A percentile compares a stretch with the other conserved stretches of the same genome.
Conservation (phyloP, 306 rosid genomes). For the Cicer yamashitae region DNA sequence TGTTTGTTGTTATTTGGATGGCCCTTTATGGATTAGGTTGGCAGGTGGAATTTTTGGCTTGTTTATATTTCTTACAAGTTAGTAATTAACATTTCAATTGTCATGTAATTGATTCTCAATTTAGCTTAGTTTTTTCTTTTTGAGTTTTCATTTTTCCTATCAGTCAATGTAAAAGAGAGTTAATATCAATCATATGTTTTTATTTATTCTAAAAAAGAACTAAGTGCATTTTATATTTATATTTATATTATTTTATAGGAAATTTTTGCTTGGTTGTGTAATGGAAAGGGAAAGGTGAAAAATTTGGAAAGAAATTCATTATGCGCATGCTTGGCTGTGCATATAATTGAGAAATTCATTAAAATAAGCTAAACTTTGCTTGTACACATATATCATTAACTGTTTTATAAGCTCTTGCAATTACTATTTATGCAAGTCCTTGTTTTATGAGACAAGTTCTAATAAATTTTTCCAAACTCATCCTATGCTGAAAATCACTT, state of each 20-base stretch:
- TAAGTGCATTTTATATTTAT: not conserved
- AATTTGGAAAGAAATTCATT: conserved; percentile 1
- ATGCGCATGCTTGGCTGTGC: not conserved
- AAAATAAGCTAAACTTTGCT: not conserved
- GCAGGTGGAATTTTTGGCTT: conserved; percentile 33
- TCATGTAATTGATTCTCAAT: not conserved
- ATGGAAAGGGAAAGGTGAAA: conserved; percentile 14
- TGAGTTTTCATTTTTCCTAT: not conserved
- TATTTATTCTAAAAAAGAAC: not conserved
- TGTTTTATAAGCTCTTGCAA: not conserved
- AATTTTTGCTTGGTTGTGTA: conserved; percentile 22
- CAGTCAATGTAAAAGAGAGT: not conserved
- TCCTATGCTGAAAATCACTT: not conserved
- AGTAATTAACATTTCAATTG: conserved; percentile 22
- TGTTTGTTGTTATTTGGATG: conserved; percentile 40
- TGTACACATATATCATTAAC: not conserved
- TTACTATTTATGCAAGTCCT: not conserved
- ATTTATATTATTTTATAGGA: not conserved
- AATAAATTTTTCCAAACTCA: not conserved
- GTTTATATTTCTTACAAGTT: conserved; percentile 17
- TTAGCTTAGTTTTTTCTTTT: not conserved
- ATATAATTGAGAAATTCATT: not conserved
- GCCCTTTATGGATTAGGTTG: conserved; percentile 36
- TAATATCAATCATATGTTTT: conserved; percentile 4
- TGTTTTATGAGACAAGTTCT: not conserved